Base-by-base conservation (phyloP, 352 stramenopile genomes). In the Phytophthora pseudosyringae region DNA sequence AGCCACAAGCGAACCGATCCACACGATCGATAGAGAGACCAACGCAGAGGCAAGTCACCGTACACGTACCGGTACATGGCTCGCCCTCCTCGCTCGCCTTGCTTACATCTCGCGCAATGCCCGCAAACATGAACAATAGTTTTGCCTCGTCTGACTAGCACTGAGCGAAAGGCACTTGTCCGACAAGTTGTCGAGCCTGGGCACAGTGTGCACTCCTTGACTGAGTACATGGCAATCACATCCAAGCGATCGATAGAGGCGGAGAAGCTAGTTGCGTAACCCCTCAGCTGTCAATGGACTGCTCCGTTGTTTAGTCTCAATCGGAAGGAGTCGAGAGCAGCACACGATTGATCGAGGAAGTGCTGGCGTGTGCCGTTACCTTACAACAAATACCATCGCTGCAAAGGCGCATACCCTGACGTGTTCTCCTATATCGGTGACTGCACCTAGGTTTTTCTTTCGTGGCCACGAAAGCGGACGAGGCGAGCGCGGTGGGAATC, bases 1-100 rank as follows among this genome's bases (percentile, higher is more conserved):
- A 52, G 35, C 51, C 59, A 57, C 52, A 18, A 38, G 39, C 47
- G 51, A 54, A 59, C 60, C 63, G 60, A 69, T 69, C 60, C 29
- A 16, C 28, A 7, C 25, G 45, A 69, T 45, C 32, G 21, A 21
- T 46, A 68, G 26, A 62, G 59, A 63, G 29, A 47, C 39, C 8
- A 12, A 35, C n/a, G 60, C 10, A 63, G 35, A 63, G 32, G 31
- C 21, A 36, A 44, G 29, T 25, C 28, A 7, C 11, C 33, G 39
- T 39, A 58, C 38, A 40, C 5, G 29, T 7, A 35, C 7, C 31
- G 31, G 31, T 31, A 47, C 11, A 45, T n/a, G 25, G 38, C 3
- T 18, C 16, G n/a, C 18, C 13, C 21, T 46, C 9, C 40, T 25
- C 16, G 38, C 45, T 54, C 25, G 1, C 28, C 18, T 45, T 61